These are phyloP conservation scores for Moniliophthora roreri DNA, from an alignment of 1,284 basidiomycete species.

Conservation along the genomic window DNA sequence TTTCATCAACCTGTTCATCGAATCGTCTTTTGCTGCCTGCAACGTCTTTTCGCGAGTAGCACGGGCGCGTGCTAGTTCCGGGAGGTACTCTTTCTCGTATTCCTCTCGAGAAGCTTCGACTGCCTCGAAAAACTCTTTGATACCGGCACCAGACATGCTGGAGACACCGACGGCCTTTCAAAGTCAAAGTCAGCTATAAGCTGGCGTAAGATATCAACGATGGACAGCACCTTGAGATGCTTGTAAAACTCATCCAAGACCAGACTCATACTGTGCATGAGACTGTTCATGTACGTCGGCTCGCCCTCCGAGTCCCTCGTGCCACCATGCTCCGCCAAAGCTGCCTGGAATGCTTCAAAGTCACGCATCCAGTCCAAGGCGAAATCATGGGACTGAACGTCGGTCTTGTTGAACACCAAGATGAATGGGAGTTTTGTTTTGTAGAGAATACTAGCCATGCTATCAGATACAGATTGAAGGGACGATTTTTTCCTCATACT, in stretches of 20 bases:
- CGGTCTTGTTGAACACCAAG: conserved; percentile 98
- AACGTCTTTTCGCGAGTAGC: conserved; percentile 62
- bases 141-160: conserved; percentile 91
- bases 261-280: conserved; percentile 99
- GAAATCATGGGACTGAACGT: conserved; percentile 87
- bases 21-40: conserved; percentile 28
- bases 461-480: neutral
- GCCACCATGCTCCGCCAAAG: conserved; percentile 63
- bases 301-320: conserved; percentile 83
- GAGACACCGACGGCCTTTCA: conserved; percentile 98
- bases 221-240: conserved; percentile 77
- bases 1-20: conserved; percentile 14
- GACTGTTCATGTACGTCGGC: conserved; percentile 96
- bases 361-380: conserved; percentile 98
- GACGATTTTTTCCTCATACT: conserved; percentile 25
- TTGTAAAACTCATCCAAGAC: conserved; percentile 99
- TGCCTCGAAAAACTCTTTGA: conserved; percentile 89
- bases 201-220: conserved; percentile 4
- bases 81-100: conserved; percentile 90
- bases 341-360: conserved; percentile 87
- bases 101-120: conserved; percentile 87
- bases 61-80: conserved; percentile 79
- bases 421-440: conserved; percentile 98
- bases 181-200: neutral
- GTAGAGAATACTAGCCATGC: conserved; percentile 81